Conservation (phyloP, 257 asterid genomes). For the Nicotiana tomentosiformis region DNA sequence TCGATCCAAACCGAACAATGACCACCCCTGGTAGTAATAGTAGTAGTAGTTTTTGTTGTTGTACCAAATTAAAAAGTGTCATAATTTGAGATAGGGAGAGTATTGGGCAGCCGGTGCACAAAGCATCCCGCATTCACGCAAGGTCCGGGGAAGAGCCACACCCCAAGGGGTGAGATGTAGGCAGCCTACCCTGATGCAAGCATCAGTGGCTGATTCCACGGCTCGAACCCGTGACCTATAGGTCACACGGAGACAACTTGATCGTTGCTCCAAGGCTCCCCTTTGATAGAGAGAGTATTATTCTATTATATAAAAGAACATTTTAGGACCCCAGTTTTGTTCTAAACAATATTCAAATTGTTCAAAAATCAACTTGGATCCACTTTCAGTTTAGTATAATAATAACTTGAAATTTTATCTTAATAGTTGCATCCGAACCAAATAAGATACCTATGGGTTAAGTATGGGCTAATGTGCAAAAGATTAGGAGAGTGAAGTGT, state of each 20-base stretch:
- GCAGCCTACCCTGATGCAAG: too few relatives aligned
- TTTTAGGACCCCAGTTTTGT: neutral
- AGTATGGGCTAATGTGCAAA: neutral
- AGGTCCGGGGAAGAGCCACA: too few relatives aligned
- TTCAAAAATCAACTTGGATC: neutral
- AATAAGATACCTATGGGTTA: neutral
- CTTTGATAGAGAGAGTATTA: neutral
- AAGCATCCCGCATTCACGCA: too few relatives aligned
- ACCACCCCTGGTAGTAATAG: too few relatives aligned
- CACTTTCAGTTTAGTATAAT: neutral
- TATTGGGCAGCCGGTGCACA: neutral
- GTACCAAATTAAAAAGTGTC: neutral
- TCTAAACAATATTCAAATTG: neutral
- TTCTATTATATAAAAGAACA: neutral
- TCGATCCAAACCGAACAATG: too few relatives aligned
- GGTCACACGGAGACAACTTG: too few relatives aligned
- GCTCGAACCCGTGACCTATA: too few relatives aligned
- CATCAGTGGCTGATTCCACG: too few relatives aligned
- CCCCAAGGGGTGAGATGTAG: too few relatives aligned
- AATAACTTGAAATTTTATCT: conserved; percentile 1
- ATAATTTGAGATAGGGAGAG: neutral
- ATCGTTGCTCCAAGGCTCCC: too few relatives aligned
- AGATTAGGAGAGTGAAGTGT: conserved; percentile 5
- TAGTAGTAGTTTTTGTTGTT: neutral
- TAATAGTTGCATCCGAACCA: neutral